Conservation (phyloP, 495 filamentous ascomycete genomes). For the Aspergillus carlsbadensis region DNA sequence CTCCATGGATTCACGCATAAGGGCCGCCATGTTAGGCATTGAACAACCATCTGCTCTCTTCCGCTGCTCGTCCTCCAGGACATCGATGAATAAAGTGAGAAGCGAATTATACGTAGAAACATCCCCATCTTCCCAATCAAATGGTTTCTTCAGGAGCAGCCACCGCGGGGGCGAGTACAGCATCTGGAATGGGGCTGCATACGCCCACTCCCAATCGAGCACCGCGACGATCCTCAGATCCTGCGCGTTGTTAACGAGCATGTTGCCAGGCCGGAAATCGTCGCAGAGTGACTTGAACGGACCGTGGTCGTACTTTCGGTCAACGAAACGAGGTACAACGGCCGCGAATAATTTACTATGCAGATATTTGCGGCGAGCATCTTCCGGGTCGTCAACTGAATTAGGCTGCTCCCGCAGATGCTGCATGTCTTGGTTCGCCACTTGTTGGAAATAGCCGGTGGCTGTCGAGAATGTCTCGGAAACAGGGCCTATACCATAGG, state of each 20-base stretch:
- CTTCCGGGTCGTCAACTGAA: too few species aligned
- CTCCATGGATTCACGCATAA: neutral
- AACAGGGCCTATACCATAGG: too few species aligned
- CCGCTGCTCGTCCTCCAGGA: neutral
- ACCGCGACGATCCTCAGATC: conserved; percentile 18
- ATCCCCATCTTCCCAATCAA: conserved; percentile 16
- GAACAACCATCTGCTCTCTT: neutral
- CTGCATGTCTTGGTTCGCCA: too few species aligned
- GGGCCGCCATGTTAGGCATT: neutral
- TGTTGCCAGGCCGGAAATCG: conserved; percentile 34
- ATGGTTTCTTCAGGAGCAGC: conserved; percentile 26
- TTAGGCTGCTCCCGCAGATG: too few species aligned
- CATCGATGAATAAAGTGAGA: neutral
- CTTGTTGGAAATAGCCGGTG: too few species aligned
- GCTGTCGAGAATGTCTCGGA: too few species aligned
- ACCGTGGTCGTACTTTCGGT: neutral
- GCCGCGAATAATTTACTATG: too few species aligned
- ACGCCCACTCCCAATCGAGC: conserved; percentile 28
- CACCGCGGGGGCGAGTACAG: conserved; percentile 23
- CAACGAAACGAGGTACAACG: conserved; percentile 15
- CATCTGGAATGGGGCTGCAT: conserved; percentile 25
- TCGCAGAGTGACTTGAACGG: conserved; percentile 19
- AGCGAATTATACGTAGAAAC: neutral
- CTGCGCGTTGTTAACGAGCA: conserved; percentile 24
- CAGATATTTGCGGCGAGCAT: too few species aligned